Evolutionary conservation across 140 eudicot genomes (phyloP).

Genomic region (Erigeron philadelphicus): DNA sequence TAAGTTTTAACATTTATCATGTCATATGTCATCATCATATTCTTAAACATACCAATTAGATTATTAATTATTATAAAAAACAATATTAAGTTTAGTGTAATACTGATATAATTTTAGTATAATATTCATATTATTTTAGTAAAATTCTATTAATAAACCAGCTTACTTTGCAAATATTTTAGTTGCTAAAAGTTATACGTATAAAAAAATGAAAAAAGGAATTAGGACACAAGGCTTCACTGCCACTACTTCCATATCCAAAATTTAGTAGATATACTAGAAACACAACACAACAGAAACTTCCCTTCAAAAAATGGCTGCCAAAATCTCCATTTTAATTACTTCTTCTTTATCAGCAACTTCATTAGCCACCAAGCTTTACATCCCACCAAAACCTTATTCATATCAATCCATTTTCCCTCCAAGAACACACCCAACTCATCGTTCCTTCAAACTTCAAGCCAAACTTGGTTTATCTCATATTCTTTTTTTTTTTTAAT

Average conservation of each 20-base stretch:
- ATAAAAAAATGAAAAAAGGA: background rate
- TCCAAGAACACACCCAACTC: conserved; percentile 27
- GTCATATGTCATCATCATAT: too few relatives aligned
- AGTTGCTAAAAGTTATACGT: background rate
- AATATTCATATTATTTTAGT: too few relatives aligned
- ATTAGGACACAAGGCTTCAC: conserved; percentile 5
- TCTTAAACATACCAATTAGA: too few relatives aligned
- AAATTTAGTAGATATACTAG: conserved; percentile 6
- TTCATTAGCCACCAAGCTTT: conserved; percentile 4
- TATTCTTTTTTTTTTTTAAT: background rate
- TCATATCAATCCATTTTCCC: conserved; percentile 29
- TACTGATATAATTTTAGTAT: too few relatives aligned
- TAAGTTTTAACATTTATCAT: too few relatives aligned
- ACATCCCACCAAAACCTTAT: conserved; percentile 34
- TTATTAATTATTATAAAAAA: too few relatives aligned
- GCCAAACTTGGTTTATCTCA: conserved; percentile 62
- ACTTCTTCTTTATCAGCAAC: conserved; percentile 1
- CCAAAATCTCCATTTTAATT: conserved; percentile 10
- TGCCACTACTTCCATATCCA: conserved; percentile 27
- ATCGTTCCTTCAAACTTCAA: conserved; percentile 41
- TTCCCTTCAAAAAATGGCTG: conserved; percentile 10
- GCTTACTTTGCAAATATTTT: too few relatives aligned
- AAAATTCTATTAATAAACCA: too few relatives aligned
- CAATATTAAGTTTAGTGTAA: too few relatives aligned
- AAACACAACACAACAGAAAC: background rate